Evolutionary conservation across 495 filamentous ascomycete species (phyloP), one percentile per base, ranked within the genome.

Genomic region (Hypomontagnella submonticulosa): DNA sequence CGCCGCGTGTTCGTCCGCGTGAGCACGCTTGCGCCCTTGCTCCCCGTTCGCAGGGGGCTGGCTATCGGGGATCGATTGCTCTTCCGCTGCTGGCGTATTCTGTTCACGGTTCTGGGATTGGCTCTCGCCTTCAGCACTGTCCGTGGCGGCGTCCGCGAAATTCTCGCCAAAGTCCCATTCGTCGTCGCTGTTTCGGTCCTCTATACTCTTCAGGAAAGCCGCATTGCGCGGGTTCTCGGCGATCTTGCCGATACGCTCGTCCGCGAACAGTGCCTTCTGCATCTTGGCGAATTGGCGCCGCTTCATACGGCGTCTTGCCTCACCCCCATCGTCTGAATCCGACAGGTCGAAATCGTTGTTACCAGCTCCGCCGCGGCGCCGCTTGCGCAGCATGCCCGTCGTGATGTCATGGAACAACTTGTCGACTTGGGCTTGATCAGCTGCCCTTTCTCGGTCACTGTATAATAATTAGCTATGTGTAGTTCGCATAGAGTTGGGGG

Each of bases 341-440:
- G 89, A 91, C 16, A 97, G 84, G 61, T 96, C 92, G 42, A 90
- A 86, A 71, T 89, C 90, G 61, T 89, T 87, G 19, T 83, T 87
- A 48, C 85, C 88, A 20, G 10, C 36, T 13, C 69, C 71, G 8
- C 72, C 72, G 16, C 70, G 66, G 41, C 90, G 85, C 67, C 92
- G 91, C 43, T 91, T 89, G 7, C 95, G 88, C 13, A 98, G 82
- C 67, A 85, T 85, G 37, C 95, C 95, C 6, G 88, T 93, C 4
- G 90, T 93, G 71, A 99, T 88, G 72, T 98, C 96, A 66, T 89
- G 92, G 78, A 93, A 91, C 32, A 99, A 81, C 76, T 96, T 96
- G 52, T 90, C 88, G 18, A 97, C 88, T 62, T 90, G 87, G 68
- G 92, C 93, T 73, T 96, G 93, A 66, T 93, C 88, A 11, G 82